Base-by-base conservation (phyloP, 2,329 filamentous ascomycete species). In the Fusarium foetens region DNA sequence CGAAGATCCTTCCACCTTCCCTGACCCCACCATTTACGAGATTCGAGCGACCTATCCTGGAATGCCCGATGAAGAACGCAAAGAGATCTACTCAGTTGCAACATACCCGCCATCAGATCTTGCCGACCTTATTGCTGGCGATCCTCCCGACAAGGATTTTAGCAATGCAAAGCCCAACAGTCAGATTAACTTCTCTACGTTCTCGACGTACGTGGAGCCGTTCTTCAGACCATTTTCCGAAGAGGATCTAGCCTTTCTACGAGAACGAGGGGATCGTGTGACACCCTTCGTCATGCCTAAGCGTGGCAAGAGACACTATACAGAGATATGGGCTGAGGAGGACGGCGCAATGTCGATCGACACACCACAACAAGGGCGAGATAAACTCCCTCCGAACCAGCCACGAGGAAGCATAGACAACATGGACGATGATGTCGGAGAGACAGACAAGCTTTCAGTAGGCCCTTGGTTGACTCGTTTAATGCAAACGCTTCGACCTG, bases 71-170 rank as follows among this genome's bases (percentile, higher is more conserved):
- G 92, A 95, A n/a, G 92, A 97, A 77, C 93, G 92, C 80, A 94
- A 92, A 79, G 90, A 93, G 74, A 95, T 98, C 58, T 97, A 94
- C 80, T 94, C 94, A 12, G 96, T 99, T 21, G 91, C 93, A 8
- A 86, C 89, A 19, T 99, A 96, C 79, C 96, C 96, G 1, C 88
- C 87, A 58, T 92, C 89, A 71, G 93, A 98, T 77, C 86, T 99
- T 13, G 87, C 91, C 64, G 92, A 98, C 78, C 86, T 96, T 74
- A 97, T 97, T 71, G 93, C 95, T 16, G 96, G 96, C 52, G 91
- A 93, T 42, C 93, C 95, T 3, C 95, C 96, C 3, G 95, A 98
- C 81, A 94, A 94, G 80, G 96, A 99, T 83, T 98, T 98, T 78
- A 98, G 94, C 79, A 97, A 90, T 79, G 92, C 94, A 38, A 99